Base-by-base conservation (phyloP, 768 basidiomycete genomes). In the Phylloporus scabripes region DNA sequence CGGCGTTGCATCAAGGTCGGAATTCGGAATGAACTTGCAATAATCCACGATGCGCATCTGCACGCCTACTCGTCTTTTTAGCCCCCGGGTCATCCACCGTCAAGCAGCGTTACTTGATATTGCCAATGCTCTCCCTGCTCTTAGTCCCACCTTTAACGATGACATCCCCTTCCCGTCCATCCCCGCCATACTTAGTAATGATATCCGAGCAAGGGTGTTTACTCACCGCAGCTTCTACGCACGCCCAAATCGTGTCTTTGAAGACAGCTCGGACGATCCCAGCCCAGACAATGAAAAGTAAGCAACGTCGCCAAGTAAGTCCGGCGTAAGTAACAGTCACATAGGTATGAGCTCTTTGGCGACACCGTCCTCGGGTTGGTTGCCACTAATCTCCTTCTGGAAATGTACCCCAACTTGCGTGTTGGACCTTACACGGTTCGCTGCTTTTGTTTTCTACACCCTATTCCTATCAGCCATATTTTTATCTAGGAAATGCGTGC, bases 241-340 rank as follows among this genome's bases (percentile, higher is more conserved):
- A 0, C 74, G 88, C 2, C 85, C 87, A 0, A 82, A 78, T 6
- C 80, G 85, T 56, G 70, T 87, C 24, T 91, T 91, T 54, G 88
- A 91, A 61, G 88, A 90, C 64, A 74, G 70, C 32, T 78, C 74
- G 0, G 73, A 79, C 53, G 87, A 91, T 65, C 82, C 76, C 2
- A 84, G 83, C 44, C 87, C 86, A 6, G 88, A 91, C 61, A 90
- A 91, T 53, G 88, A 91, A 70, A 84, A 79, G 88, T 87, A 46
- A 57, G 73, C 63, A 5, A 21, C 21, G 29, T 42, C 10, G 14
- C 38, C 15, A n/a, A 34, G 5, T 9, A 29, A 45, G 28, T 26
- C 2, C 9, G 5, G 15, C 1, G 2, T 50, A 12, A 55, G 9
- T 23, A 2, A 14, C 24, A 3, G 0, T 17, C 12, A 12, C 21